Evolutionary conservation across 176 grass and related monocot genomes (phyloP).

Genomic region (Eleusine coracana): DNA sequence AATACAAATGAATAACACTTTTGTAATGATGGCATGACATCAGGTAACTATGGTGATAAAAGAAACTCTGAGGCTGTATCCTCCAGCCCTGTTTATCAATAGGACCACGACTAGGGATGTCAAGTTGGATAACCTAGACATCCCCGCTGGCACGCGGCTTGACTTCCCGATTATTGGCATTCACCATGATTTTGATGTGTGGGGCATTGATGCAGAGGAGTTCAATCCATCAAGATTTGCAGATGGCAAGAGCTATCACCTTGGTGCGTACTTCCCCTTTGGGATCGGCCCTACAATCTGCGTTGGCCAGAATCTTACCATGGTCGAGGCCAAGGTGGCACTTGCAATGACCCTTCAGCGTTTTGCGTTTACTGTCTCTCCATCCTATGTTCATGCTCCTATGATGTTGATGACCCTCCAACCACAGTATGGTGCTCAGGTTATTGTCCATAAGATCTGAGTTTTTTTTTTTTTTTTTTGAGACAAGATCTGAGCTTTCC

Average conservation of each 20-base stretch:
- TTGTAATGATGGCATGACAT: not conserved
- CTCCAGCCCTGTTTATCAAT: conserved; percentile 52
- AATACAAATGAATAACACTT: not conserved
- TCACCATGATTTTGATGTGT: conserved; percentile 67
- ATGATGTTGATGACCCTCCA: conserved; percentile 62
- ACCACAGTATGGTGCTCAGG: conserved; percentile 76
- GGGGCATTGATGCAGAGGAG: conserved; percentile 58
- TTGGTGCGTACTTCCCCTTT: conserved; percentile 76
- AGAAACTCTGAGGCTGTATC: conserved; percentile 84
- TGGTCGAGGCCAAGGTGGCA: conserved; percentile 66
- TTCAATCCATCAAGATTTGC: conserved; percentile 81
- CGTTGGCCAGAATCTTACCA: conserved; percentile 76
- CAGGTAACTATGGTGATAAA: conserved; percentile 81
- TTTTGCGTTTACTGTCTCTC: conserved; percentile 58
- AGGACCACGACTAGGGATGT: conserved; percentile 49
- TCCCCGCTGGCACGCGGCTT: conserved; percentile 62
- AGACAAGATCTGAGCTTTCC: not conserved
- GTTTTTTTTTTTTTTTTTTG: too few species aligned
- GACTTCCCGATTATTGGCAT: conserved; percentile 54
- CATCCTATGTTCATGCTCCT: conserved; percentile 83
- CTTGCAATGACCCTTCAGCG: conserved; percentile 67
- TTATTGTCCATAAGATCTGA: conserved; percentile 74
- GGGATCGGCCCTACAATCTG: conserved; percentile 68
- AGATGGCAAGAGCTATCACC: conserved; percentile 67
- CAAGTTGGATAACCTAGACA: conserved; percentile 61